Conservation (phyloP, 768 basidiomycete genomes). For the Dentipellis fragilis region DNA sequence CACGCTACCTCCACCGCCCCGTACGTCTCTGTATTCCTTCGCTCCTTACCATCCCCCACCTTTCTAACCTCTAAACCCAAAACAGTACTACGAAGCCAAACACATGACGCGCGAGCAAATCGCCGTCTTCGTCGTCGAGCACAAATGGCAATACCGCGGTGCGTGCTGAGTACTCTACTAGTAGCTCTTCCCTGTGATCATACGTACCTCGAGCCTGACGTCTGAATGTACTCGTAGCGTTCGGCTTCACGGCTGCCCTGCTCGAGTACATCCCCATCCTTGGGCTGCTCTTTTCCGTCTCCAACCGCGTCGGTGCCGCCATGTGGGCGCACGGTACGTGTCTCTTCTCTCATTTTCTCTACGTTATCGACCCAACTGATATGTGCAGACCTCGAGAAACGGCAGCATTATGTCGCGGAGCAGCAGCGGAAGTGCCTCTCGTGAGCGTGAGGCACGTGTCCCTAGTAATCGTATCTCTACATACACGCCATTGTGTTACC, state of each 20-base stretch:
- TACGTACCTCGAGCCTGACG: neutral
- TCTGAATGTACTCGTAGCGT: constrained; percentile 35
- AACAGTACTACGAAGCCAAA: constrained; percentile 77
- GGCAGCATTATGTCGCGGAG: constrained; percentile 36
- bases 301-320: constrained; percentile 83
- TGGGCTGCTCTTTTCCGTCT: constrained; percentile 74
- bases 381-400: constrained; percentile 50
- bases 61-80: neutral
- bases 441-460: no score
- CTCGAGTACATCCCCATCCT: constrained; percentile 76
- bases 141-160: constrained; percentile 85
- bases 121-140: constrained; percentile 76
- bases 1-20: constrained; percentile 55
- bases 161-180: constrained; percentile 12
- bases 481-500: no score
- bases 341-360: neutral
- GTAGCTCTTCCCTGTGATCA: neutral
- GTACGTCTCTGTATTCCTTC: constrained; percentile 27
- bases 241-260: constrained; percentile 78
- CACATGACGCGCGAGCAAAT: constrained; percentile 64
- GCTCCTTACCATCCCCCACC: neutral
- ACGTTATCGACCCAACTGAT: neutral
- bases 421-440: constrained; percentile 4
- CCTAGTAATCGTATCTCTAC: no score
- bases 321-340: constrained; percentile 83